Base-by-base conservation (phyloP, 2,329 filamentous ascomycete genomes). In the Xylaria sp. region DNA sequence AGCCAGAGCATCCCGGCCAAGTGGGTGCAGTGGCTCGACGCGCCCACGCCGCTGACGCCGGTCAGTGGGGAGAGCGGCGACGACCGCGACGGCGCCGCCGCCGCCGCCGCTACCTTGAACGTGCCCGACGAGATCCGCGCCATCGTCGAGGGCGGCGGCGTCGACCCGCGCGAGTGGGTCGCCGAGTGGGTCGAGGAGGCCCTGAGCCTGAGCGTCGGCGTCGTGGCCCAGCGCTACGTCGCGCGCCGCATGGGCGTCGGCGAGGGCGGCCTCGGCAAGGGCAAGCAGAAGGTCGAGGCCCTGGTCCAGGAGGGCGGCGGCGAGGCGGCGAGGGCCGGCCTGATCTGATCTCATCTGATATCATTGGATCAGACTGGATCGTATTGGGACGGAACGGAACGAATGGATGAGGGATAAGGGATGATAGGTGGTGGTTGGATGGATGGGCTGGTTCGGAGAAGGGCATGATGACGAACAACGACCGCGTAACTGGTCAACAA, bases 91-190 rank as follows among this genome's bases (percentile, higher is more conserved):
- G 71, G 70, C 8, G 69, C 45, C 46, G 20, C 24, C 48, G 44
- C 41, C 19, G 48, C 2, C 20, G 39, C 2, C 24, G 67, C 66
- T 18, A 61, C 68, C 13, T 64, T 67, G 8, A 65, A 66, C n/a
- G 73, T 92, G 29, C 93, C 94, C 0, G 88, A 91, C 22, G 91
- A 92, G 67, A 97, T 99, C 65, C 81, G 84, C 19, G 90, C 93
- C 62, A 96, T 97, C 59, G 85, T 99, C 39, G 84, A 86, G 66
- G 75, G 76, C 41, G 85, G 85, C 7, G 85, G 83, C 43, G 91
- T 97, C 2, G 94, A 99, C 68, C 94, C 94, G 0, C 82, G 94
- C 53, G 94, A 99, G 72, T 99, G 94, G 94, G 90, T 96, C 37
- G 89, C 92, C 2, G 94, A 97, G 73, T 99, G 94, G 94, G 83